Percentiles rank a stretch among this genome's conserved stretches.
Conservation (phyloP, 73 alveolate species). For the Tetrahymena thermophila region DNA sequence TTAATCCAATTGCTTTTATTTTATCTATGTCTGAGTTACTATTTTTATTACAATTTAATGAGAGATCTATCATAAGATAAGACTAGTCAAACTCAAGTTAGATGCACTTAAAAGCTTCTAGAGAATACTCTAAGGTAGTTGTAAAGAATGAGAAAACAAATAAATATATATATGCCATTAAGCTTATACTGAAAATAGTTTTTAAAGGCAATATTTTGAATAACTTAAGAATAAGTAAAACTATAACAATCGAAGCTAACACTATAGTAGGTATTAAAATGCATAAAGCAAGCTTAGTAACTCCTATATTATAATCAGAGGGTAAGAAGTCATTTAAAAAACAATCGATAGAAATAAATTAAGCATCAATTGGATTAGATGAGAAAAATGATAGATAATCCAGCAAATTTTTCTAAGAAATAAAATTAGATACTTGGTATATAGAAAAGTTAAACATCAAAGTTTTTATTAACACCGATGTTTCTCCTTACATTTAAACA, state of each 20-base stretch:
- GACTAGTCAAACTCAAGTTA: background rate
- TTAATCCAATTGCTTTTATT: background rate
- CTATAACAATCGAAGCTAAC: background rate
- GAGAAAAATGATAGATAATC: background rate
- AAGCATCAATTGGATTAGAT: background rate
- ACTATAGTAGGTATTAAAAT: background rate
- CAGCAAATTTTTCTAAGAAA: background rate
- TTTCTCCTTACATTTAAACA: background rate
- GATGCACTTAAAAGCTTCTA: background rate
- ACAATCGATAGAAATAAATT: background rate
- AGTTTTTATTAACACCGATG: background rate
- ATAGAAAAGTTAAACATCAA: background rate
- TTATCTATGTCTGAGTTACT: background rate
- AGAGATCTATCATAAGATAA: background rate
- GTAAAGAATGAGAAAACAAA: background rate
- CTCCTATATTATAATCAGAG: background rate
- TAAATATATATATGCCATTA: background rate
- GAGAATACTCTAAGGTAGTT: background rate
- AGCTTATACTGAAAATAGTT: background rate
- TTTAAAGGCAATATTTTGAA: background rate
- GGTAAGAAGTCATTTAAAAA: background rate
- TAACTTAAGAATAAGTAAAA: background rate
- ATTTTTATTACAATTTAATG: background rate
- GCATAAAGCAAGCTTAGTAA: background rate
- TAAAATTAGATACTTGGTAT: background rate